Base-by-base conservation (phyloP, 768 basidiomycete species). In the Leccinellum albellum region DNA sequence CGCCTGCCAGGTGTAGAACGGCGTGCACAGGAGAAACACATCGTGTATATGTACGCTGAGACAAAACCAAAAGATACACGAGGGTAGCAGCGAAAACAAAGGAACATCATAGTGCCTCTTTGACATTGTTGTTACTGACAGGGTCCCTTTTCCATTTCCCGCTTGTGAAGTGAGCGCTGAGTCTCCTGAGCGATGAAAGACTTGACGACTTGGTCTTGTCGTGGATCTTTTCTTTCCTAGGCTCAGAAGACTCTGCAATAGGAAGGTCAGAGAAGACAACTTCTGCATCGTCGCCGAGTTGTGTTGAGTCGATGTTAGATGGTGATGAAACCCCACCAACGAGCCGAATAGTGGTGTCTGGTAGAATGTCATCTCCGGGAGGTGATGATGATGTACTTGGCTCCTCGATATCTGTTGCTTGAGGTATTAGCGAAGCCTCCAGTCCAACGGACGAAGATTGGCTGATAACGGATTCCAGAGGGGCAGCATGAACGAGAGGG, bases 111-210 rank as follows among this genome's bases (percentile, higher is more conserved):
- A 63, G 60, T 46, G 50, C 50, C 60, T 77, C 81, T 64, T 82
- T 81, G 56, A 78, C 61, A 63, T 76, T 79, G 63, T 75, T 75
- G 59, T 77, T 81, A 60, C 75, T 71, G 55, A 67, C 66, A 37
- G 82, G 80, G 60, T 80, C 82, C 66, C 79, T 81, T 73, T 82
- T 85, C 75, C 77, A 72, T 64, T 73, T 72, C 32, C 74, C 75
- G 33, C 75, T 75, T 23, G 76, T 63, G 28, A 74, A 55, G 45
- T 64, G 68, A 44, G 76, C 71, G 48, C 81, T 79, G 24, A 86
- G 65, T 64, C 80, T 81, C 73, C 84, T 87, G 60, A 86, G 70
- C 46, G 82, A 75, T 46, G 84, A 73, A 50, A 82, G 75, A 66
- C 84, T 85, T 29, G 72, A 64, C 68, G 67, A 58, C 55, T 78